Conservation (phyloP, 2,329 filamentous ascomycete species). For the Neoarthrinium moseri region DNA sequence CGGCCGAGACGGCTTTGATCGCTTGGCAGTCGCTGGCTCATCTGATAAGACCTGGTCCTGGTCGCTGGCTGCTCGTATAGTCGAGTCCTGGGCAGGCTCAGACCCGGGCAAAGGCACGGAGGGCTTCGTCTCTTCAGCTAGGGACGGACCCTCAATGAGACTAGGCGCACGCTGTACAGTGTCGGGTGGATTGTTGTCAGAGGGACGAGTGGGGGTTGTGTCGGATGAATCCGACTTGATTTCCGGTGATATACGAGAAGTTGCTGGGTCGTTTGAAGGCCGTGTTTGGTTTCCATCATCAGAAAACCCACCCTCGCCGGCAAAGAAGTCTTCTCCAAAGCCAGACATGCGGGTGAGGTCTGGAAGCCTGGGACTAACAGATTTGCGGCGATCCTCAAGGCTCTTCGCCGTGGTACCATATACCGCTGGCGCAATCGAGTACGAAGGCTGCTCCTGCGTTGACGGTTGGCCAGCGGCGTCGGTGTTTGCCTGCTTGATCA, state of each 20-base stretch:
- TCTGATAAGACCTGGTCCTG: too few species aligned
- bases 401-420: not conserved
- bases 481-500: slow-evolving; percentile 18
- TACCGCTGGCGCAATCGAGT: not conserved
- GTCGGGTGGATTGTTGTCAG: not conserved
- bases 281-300: not conserved
- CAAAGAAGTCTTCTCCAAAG: slow-evolving; percentile 60
- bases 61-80: too few species aligned
- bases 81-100: too few species aligned
- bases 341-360: slow-evolving; percentile 57
- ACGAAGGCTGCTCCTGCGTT: slow-evolving; percentile 7
- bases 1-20: slow-evolving; percentile 14
- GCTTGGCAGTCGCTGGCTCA: not conserved
- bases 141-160: slow-evolving; percentile 18
- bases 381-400: slow-evolving; percentile 26
- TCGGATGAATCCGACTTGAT: too few species aligned
- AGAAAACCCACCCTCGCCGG: slow-evolving; percentile 18
- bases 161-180: slow-evolving; percentile 11
- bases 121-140: slow-evolving; percentile 4
- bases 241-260: too few species aligned
- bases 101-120: not conserved
- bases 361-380: slow-evolving; percentile 57
- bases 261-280: too few species aligned
- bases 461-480: not conserved
- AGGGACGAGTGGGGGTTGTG: too few species aligned